These are phyloP conservation scores for Phytophthora brassicae DNA, from an alignment of 352 stramenopile species.

Conservation along the genomic window DNA sequence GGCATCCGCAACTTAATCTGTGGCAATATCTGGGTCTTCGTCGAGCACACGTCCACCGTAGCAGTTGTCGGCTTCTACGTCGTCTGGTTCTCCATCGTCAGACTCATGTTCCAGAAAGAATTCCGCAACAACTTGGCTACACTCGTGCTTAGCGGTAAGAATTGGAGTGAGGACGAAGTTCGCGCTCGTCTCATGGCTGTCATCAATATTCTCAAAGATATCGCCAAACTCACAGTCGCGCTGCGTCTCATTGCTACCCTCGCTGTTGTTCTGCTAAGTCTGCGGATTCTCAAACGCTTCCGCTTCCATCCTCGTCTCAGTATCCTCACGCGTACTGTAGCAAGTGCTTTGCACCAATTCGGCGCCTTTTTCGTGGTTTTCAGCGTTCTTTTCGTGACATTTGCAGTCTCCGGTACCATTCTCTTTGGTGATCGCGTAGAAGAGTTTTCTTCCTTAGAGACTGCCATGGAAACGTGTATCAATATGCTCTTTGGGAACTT, in stretches of 20 bases:
- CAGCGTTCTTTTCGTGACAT: constrained; percentile 57
- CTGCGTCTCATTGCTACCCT: constrained; percentile 24
- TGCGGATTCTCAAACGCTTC: constrained; percentile 28
- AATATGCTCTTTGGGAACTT: constrained; percentile 75
- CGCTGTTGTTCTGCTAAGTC: constrained; percentile 22
- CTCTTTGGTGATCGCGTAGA: constrained; percentile 61
- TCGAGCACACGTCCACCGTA: constrained; percentile 16
- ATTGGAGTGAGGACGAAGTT: constrained; percentile 25
- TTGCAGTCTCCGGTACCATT: constrained; percentile 45
- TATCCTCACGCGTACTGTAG: constrained; percentile 24
- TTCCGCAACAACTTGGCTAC: constrained; percentile 20
- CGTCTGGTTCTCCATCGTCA: constrained; percentile 43
- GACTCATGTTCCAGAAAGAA: constrained; percentile 39
- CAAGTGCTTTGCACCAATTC: constrained; percentile 51
- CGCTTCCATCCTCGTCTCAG: constrained; percentile 28
- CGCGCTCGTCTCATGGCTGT: constrained; percentile 21
- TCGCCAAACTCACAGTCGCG: constrained; percentile 18
- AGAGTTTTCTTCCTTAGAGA: constrained; percentile 44
- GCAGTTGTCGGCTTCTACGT: constrained; percentile 41
- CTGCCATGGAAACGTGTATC: constrained; percentile 54
- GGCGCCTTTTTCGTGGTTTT: constrained; percentile 60
- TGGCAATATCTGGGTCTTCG: constrained; percentile 22
- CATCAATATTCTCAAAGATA: constrained; percentile 16
- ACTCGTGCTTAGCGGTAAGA: constrained; percentile 17
- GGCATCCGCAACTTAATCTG: constrained; percentile 30